Evolutionary conservation across 352 stramenopile species (phyloP).

Genomic region (Phytophthora pisi): DNA sequence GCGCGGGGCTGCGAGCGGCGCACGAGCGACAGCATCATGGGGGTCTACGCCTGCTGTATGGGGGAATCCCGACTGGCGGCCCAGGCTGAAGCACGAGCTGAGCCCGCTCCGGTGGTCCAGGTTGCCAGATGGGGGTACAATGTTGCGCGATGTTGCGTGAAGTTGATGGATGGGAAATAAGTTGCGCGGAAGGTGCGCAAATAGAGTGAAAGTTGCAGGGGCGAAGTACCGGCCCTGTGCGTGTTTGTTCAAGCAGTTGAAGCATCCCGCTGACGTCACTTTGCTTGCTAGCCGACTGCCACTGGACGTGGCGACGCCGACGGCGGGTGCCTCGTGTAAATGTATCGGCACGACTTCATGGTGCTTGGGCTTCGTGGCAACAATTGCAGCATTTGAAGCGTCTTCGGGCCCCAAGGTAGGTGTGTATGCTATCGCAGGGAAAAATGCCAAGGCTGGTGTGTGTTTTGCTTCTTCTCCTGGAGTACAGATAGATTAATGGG

Average conservation of each 20-base stretch:
- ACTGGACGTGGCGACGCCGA: not conserved
- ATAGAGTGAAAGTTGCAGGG: not conserved
- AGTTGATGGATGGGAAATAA: not conserved
- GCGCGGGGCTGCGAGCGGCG: slow-evolving; percentile 23
- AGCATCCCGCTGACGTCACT: not conserved
- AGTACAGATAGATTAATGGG: too few relatives aligned
- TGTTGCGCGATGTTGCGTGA: not conserved
- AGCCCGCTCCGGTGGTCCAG: not conserved
- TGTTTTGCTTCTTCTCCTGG: too few relatives aligned
- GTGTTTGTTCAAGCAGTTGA: not conserved
- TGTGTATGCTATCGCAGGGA: too few relatives aligned
- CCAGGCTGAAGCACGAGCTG: not conserved
- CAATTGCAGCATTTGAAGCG: too few relatives aligned
- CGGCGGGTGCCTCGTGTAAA: not conserved
- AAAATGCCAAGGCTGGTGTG: too few relatives aligned
- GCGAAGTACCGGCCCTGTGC: not conserved
- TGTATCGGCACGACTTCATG: not conserved
- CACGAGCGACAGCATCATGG: slow-evolving; percentile 36
- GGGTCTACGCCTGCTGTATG: not conserved
- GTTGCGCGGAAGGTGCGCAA: not conserved
- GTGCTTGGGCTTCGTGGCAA: too few relatives aligned
- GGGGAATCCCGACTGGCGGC: not conserved
- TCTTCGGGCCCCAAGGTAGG: too few relatives aligned
- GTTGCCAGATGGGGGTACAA: not conserved
- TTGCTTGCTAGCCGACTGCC: not conserved